Evolutionary conservation across 257 asterid genomes (phyloP), one percentile per base, ranked within the genome.

Genomic region (Perilla frutescens): DNA sequence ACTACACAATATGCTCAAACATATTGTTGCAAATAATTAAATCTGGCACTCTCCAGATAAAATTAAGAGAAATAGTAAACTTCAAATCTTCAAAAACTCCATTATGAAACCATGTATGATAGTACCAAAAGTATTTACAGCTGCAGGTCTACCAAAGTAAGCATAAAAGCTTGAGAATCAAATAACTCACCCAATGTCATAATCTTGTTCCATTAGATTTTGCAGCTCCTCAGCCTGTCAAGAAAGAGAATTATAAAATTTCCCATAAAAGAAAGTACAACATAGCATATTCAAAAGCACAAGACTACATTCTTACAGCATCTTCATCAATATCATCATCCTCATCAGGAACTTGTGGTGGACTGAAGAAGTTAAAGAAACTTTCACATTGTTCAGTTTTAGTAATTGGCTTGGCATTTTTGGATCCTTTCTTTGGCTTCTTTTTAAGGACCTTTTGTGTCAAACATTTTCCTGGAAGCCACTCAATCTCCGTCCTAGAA

Each of bases 291-390:
- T 31, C 49, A 12, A 37, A 69, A 41, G 37, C 39, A 65, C 13
- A 55, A 32, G n/a, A 55, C n/a, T 29, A 13, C 36, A 66, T 43
- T 26, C 93, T 84, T 86, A 90, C 96, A 62, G 84, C 96, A 77
- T 93, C 96, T 75, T 91, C 96, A 74, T 93, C 97, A 13, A 93
- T 82, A 51, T 91, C 96, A 8, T 87, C 96, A 51, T 83, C 94
- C 60, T 88, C 96, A 36, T 91, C 96, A 0, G 95, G 96, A 55
- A 91, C 94, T 60, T 88, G 85, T 8, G 97, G 97, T 62, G 98
- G 98, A 77, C 89, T 85, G 71, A 93, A 93, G 87, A 93, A 93
- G 80, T 91, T 92, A 80, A 93, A 93, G 81, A 93, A 93, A 66
- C 96, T 93, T 62, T 88, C 96, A 68, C 97, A 91, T 8, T 87